phyloP scores from a whole-genome alignment of 2,329 filamentous ascomycete species.

The Ophiostoma ips region DNA sequence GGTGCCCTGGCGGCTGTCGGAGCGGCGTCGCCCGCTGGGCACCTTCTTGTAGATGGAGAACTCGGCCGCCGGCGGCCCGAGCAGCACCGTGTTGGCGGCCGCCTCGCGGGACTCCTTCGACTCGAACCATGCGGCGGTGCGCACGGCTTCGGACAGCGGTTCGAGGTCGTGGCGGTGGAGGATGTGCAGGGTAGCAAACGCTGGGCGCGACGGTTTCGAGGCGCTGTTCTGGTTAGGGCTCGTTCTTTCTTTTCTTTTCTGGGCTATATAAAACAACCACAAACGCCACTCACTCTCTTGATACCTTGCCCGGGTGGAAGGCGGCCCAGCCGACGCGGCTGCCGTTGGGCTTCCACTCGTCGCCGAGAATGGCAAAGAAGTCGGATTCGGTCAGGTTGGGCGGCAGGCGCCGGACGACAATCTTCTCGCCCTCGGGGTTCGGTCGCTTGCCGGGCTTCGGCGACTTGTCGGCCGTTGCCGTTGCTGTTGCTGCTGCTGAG shows the following conservation, averaged over 20 bases:
- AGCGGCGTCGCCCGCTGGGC: conserved; percentile 52
- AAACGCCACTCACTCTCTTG: conserved; percentile 50
- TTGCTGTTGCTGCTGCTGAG: background rate
- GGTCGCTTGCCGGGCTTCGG: background rate
- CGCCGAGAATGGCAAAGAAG: conserved; percentile 56
- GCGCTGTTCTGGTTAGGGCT: too few relatives aligned
- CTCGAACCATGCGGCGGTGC: conserved; percentile 61
- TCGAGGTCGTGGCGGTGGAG: conserved; percentile 55
- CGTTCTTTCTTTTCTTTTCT: too few relatives aligned
- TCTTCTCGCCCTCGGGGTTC: conserved; percentile 54
- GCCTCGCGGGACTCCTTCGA: conserved; percentile 65
- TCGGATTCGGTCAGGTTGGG: conserved; percentile 73
- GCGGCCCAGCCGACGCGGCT: conserved; percentile 77
- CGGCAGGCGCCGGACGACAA: conserved; percentile 71
- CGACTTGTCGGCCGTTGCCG: background rate
- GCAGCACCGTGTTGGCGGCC: conserved; percentile 53
- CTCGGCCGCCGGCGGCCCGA: conserved; percentile 69
- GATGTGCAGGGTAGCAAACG: conserved; percentile 71
- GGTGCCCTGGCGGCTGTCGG: conserved; percentile 77
- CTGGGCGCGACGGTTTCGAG: conserved; percentile 72
- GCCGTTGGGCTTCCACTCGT: conserved; percentile 67
- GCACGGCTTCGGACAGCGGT: conserved; percentile 55
- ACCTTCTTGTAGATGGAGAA: conserved; percentile 74
- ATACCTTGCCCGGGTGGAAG: conserved; percentile 55
- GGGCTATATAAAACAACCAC: too few relatives aligned